Evolutionary conservation across 129 eudicot species (phyloP), one percentile per base, ranked within the genome.

Genomic region (Kitagawia praeruptora): DNA sequence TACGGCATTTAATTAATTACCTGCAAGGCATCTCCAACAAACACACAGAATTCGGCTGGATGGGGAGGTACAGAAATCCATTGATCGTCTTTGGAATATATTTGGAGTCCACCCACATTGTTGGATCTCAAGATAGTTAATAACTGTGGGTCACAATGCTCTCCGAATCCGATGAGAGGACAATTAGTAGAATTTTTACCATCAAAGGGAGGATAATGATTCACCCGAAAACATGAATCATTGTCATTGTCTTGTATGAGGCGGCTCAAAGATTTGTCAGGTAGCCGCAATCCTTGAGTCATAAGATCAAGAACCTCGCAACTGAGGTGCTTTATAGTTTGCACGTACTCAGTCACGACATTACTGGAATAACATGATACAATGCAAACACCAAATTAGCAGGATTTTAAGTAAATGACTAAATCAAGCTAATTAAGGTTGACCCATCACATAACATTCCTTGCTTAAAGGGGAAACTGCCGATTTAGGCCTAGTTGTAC

Each of bases 121-220:
- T 95, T 95, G 44, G 98, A 95, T 84, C 98, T 74, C 78, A 95
- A 70, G 49, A 95, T 83, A 31, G 98, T 95, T 45, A 95, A 82
- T 45, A 95, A 86, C 82, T 90, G 97, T 78, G 98, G 98, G 85
- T 95, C 98, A 0, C 96, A 87, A 87, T 95, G 98, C 87, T 95
- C 98, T 23, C 97, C 98, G 12, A 95, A 90, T 13, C 98, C 97
- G 56, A 91, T 84, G 2, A 92, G 87, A 25, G 79, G 15, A 73
- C 10, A 5, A 28, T 44, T 73, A 13, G 56, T 27, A 25, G 28
- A 8, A 73, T 3, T 44, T 19, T 21, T 19, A 21, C 31, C 11
- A 2, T 45, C 77, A 1, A 80, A 1, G 19, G 90, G 79, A 70
- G 91, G 96, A 78, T 95, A 95, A 85, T 90, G 89, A 85, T 95